Evolutionary conservation across 495 filamentous ascomycete species (phyloP).

Genomic region (Penicillium subrubescens): DNA sequence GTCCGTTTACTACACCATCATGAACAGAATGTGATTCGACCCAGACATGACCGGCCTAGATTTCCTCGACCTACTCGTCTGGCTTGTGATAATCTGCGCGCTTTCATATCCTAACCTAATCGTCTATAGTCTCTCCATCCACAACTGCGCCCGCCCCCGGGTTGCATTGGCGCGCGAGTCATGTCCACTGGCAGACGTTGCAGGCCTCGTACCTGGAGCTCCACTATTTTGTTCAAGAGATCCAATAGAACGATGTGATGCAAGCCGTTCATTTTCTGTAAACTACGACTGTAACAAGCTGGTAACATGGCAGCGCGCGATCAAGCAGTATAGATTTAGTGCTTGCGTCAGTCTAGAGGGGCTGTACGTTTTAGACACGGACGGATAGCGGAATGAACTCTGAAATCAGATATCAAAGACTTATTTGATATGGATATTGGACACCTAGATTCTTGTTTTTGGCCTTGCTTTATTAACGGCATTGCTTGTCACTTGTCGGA

Average conservation of each 20-base stretch:
- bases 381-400: neutral
- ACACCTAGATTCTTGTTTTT: neutral
- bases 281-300: neutral
- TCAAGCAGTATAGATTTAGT: neutral
- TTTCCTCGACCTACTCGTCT: neutral
- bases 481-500: neutral
- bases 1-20: neutral
- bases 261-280: neutral
- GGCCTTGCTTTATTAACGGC: neutral
- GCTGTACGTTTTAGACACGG: neutral
- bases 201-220: neutral
- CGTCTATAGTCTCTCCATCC: neutral
- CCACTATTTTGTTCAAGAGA: neutral
- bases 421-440: neutral
- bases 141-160: neutral
- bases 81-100: neutral
- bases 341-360: neutral
- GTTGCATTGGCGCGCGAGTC: slow-evolving; percentile 6
- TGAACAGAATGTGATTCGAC: neutral
- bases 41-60: neutral
- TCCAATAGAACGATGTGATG: neutral
- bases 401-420: neutral
- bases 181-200: neutral
- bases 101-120: neutral
- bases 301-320: neutral